These are phyloP conservation scores for Cercophora newfieldiana DNA, from an alignment of 495 filamentous ascomycete species.

Conservation along the genomic window DNA sequence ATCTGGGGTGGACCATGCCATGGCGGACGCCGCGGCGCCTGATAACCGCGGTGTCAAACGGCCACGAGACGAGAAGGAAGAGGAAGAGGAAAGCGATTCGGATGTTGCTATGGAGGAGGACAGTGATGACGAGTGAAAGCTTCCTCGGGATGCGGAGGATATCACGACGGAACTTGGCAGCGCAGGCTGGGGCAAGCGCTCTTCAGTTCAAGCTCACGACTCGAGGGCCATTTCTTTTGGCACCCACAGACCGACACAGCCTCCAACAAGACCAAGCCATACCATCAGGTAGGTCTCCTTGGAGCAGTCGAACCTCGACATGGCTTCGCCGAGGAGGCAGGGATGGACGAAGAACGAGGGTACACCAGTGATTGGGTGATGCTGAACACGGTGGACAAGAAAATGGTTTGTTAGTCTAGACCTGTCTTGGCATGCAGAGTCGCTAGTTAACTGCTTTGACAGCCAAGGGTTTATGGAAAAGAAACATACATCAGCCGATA, in stretches of 20 bases:
- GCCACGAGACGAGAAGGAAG: slow-evolving; percentile 60
- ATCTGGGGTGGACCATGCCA: slow-evolving; percentile 41
- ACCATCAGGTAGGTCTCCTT: slow-evolving; percentile 71
- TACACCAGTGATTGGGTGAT: slow-evolving; percentile 73
- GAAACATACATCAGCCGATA: slow-evolving; percentile 71
- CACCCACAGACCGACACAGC: slow-evolving; percentile 69
- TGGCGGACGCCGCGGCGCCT: slow-evolving; percentile 45
- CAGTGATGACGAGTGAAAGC: slow-evolving; percentile 55
- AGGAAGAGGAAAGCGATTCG: slow-evolving; percentile 57
- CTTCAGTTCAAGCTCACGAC: slow-evolving; percentile 14
- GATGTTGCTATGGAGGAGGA: slow-evolving; percentile 76
- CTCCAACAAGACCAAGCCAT: slow-evolving; percentile 78
- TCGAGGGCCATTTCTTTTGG: slow-evolving; percentile 56
- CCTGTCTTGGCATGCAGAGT: slow-evolving; percentile 36
- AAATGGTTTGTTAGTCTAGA: slow-evolving; percentile 49
- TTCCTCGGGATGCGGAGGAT: neutral
- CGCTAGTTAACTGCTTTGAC: slow-evolving; percentile 47
- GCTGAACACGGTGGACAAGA: slow-evolving; percentile 46
- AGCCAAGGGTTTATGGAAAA: slow-evolving; percentile 33
- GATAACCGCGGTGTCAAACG: slow-evolving; percentile 61
- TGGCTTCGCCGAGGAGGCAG: slow-evolving; percentile 78
- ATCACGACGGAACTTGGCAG: neutral
- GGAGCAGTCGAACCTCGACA: slow-evolving; percentile 56
- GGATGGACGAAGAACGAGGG: slow-evolving; percentile 84
- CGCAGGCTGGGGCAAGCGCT: neutral